Percentiles rank a stretch among this genome's conserved stretches.
These are phyloP conservation scores for Paramecium octaurelia DNA, from an alignment of 73 alveolate genomes.

Conservation along the genomic window DNA sequence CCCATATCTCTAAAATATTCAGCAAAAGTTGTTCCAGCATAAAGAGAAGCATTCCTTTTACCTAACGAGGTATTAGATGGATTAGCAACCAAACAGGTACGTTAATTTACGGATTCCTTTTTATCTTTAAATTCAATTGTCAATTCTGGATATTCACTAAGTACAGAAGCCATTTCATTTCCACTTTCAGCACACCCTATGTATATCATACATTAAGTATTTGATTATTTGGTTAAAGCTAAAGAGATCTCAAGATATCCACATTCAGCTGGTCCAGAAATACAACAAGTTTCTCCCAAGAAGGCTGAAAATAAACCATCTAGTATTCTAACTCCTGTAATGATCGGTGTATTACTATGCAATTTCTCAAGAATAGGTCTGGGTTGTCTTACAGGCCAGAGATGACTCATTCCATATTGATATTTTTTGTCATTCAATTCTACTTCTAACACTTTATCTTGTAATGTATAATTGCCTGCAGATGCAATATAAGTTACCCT, in stretches of 20 bases:
- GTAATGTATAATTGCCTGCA: slow-evolving; percentile 76
- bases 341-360: slow-evolving; percentile 67
- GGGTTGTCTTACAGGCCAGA: slow-evolving; percentile 85
- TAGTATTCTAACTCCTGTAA: slow-evolving; percentile 52
- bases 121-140: neutral
- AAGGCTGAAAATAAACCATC: slow-evolving; percentile 50
- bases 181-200: slow-evolving; percentile 97
- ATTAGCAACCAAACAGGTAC: slow-evolving; percentile 92
- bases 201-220: slow-evolving; percentile 85
- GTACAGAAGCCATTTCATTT: slow-evolving; percentile 92
- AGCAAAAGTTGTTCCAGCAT: slow-evolving; percentile 94
- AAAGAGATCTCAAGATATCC: slow-evolving; percentile 94
- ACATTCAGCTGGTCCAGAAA: slow-evolving; percentile 97
- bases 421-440: slow-evolving; percentile 77
- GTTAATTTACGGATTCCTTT: neutral
- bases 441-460: slow-evolving; percentile 80
- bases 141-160: slow-evolving; percentile 41
- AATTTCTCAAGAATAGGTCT: slow-evolving; percentile 82
- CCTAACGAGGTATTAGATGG: slow-evolving; percentile 75
- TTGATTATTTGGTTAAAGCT: slow-evolving; percentile 90
- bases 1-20: slow-evolving; percentile 99
- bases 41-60: slow-evolving; percentile 56
- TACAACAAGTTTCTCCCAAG: slow-evolving; percentile 93
- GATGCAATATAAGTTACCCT: slow-evolving; percentile 77
- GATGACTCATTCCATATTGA: slow-evolving; percentile 76